Conservation (phyloP, 2,329 filamentous ascomycete species). For the Ophiosphaerella herpotricha region DNA sequence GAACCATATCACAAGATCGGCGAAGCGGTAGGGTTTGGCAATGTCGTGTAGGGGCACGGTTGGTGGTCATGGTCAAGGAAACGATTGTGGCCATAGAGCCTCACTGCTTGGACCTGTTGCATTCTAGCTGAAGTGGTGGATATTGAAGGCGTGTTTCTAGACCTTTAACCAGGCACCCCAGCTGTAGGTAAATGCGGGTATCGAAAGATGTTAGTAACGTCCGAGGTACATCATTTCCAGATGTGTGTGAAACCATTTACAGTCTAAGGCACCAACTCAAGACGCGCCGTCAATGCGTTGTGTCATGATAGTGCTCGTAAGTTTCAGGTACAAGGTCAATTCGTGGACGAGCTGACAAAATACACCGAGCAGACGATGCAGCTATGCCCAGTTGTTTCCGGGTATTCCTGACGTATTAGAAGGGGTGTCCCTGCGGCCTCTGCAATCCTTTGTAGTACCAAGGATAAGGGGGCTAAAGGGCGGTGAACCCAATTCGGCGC, state of each 20-base stretch:
- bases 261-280: not conserved
- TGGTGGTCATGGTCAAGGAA: not conserved
- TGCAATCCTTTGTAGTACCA: slow-evolving; percentile 11
- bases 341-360: not conserved
- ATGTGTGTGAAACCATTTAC: not conserved
- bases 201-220: not conserved
- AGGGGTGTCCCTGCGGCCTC: slow-evolving; percentile 24
- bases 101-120: not conserved
- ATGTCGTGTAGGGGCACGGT: not conserved
- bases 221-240: too few relatives aligned
- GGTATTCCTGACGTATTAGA: slow-evolving; percentile 3
- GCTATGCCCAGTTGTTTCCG: slow-evolving; percentile 16
- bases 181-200: not conserved
- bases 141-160: too few relatives aligned
- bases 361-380: slow-evolving; percentile 14
- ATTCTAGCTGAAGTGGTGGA: too few relatives aligned
- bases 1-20: not conserved
- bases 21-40: not conserved
- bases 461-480: slow-evolving; percentile 6
- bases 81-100: not conserved
- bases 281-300: not conserved
- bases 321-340: not conserved
- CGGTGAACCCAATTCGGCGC: slow-evolving; percentile 15
- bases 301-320: not conserved
- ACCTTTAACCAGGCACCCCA: too few relatives aligned